Percentiles rank a stretch among this genome's conserved stretches.
Evolutionary conservation across 345 rosid genomes (phyloP).

Genomic region (Rhodomyrtus tomentosa): DNA sequence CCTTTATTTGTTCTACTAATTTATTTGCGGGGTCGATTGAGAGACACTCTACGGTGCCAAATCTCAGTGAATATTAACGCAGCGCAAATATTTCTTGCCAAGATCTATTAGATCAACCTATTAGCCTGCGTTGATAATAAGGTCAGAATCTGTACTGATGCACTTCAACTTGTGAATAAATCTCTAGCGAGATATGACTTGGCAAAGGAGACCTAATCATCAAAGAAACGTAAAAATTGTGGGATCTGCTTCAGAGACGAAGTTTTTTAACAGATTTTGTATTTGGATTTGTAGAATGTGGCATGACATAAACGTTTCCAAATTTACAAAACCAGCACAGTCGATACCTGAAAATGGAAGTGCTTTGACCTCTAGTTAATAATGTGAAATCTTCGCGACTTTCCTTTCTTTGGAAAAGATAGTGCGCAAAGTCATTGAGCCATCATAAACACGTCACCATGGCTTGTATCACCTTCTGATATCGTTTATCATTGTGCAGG

Average conservation of each 20-base stretch:
- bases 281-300: neutral
- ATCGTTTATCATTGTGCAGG: conserved; percentile 3
- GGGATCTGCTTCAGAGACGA: neutral
- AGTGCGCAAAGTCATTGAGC: neutral
- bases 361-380: neutral
- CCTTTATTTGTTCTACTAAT: neutral
- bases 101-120: neutral
- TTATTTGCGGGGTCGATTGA: neutral
- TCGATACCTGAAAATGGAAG: neutral
- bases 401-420: neutral
- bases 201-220: neutral
- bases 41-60: neutral
- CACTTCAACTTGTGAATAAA: neutral
- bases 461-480: conserved; percentile 25
- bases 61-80: neutral
- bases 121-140: neutral
- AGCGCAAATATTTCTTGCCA: neutral
- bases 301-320: neutral
- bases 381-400: neutral
- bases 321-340: neutral
- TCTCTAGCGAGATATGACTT: neutral
- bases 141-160: neutral
- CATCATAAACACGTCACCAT: neutral
- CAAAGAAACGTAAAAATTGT: neutral
- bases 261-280: neutral